Conservation (phyloP, 495 filamentous ascomycete species). For the Penicillium pulvis region DNA sequence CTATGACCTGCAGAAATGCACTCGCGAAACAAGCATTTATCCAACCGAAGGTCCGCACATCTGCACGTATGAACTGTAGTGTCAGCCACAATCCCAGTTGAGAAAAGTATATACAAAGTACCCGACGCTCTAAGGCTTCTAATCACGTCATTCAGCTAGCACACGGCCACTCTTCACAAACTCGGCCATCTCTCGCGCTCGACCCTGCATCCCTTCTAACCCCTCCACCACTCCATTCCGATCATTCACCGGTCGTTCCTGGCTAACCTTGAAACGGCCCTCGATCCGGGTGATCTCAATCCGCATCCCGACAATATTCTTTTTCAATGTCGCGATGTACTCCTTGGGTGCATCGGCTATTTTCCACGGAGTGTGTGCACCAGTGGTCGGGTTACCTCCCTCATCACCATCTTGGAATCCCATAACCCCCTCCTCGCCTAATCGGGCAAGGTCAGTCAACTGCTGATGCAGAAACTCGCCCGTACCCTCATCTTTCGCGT, state of each 20-base stretch:
- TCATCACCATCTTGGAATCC: conserved; percentile 22
- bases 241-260: conserved; percentile 49
- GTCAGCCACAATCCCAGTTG: background rate
- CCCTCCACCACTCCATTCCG: conserved; percentile 50
- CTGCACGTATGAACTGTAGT: background rate
- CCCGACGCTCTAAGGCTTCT: background rate
- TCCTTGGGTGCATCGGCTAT: conserved; percentile 48
- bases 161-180: conserved; percentile 20
- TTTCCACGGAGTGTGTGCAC: conserved; percentile 35
- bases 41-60: conserved; percentile 18
- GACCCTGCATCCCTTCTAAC: conserved; percentile 24
- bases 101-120: background rate
- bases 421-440: conserved; percentile 52
- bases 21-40: conserved; percentile 18
- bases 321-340: conserved; percentile 49
- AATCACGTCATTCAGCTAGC: background rate
- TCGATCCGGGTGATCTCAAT: conserved; percentile 46
- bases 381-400: background rate
- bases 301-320: conserved; percentile 53
- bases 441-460: conserved; percentile 46
- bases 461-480: conserved; percentile 44
- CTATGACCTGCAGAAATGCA: background rate
- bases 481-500: conserved; percentile 34
- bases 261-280: conserved; percentile 59
- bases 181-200: conserved; percentile 22